Evolutionary conservation across 495 filamentous ascomycete species (phyloP), one percentile per base, ranked within the genome.

Genomic region (Penicillium parvum): DNA sequence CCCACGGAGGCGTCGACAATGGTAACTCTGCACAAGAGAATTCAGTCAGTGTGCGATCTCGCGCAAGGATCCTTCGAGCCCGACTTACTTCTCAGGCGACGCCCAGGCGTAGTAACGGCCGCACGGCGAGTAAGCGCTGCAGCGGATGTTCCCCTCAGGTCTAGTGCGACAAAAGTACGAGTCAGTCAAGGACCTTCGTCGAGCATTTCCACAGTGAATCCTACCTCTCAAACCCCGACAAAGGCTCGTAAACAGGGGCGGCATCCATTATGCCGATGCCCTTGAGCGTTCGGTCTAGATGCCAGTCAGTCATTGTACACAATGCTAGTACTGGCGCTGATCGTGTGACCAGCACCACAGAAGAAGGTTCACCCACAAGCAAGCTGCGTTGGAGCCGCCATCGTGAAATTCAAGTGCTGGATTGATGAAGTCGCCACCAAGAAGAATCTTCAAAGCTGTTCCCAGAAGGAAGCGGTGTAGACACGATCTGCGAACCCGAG

Each of bases 101-200:
- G 90, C 91, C 84, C 86, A 98, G 40, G 91, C 90, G 66, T 95
- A 92, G 73, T 90, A 98, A 55, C 86, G 85, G 59, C 92, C 90
- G 63, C 89, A 88, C 25, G 90, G 88, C 47, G 91, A 96, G 74
- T 97, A 98, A 52, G 78, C 80, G 68, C 85, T 91, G 63, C 91
- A 97, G 68, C 92, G 84, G 55, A 92, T 76, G 68, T 89, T 96
- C 62, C 90, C 91, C 74, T 95, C 85, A 43, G 94, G 90, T 66
- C 84, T 87, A 57, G 1, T n/a, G 23, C 30, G 49, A 37, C 23
- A 36, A 37, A 25, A 17, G 25, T 21, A 50, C 59, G 21, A 61
- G 58, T 63, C 26, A 58, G 44, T 38, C 26, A 58, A 8, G 14
- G 6, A 10, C 8, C 37, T 32, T 17, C 15, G 9, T 6, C 19